Conservation (phyloP, 1,284 basidiomycete genomes). For the Pterula multifida region DNA sequence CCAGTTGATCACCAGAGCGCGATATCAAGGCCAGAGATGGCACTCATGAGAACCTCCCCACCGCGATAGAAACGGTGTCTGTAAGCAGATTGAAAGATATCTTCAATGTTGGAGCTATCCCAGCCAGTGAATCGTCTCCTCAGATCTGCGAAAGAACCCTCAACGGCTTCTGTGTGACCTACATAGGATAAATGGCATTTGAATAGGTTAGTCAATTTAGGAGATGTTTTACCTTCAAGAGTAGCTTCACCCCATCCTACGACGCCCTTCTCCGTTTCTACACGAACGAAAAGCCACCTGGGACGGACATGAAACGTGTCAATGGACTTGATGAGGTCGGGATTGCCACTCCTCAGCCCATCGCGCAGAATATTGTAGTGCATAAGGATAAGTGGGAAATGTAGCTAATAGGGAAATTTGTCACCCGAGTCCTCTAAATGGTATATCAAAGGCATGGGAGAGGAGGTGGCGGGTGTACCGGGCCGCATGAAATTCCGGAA, state of each 20-base stretch:
- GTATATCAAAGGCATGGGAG: no score
- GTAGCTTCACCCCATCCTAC: constrained; percentile 65
- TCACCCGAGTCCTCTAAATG: no score
- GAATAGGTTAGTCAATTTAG: not conserved
- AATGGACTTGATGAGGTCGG: constrained; percentile 2
- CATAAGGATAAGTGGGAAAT: no score
- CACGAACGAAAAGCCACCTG: constrained; percentile 67
- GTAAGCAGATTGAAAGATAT: constrained; percentile 60
- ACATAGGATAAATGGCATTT: not conserved
- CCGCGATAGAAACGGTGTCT: constrained; percentile 63
- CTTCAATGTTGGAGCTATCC: constrained; percentile 61
- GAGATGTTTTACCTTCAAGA: constrained; percentile 32
- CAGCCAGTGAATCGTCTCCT: constrained; percentile 51
- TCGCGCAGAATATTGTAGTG: not conserved
- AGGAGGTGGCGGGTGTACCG: no score
- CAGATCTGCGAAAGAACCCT: constrained; percentile 58
- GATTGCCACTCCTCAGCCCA: not conserved
- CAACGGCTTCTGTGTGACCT: constrained; percentile 60
- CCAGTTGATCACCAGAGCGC: constrained; percentile 28
- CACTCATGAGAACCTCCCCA: constrained; percentile 59
- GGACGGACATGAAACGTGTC: constrained; percentile 61
- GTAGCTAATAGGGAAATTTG: no score
- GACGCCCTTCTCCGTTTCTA: constrained; percentile 55
- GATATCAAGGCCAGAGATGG: constrained; percentile 23
- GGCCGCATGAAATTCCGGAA: no score